Conservation (phyloP, 805 yeast species). For the Saccharomyces paradoxus region DNA sequence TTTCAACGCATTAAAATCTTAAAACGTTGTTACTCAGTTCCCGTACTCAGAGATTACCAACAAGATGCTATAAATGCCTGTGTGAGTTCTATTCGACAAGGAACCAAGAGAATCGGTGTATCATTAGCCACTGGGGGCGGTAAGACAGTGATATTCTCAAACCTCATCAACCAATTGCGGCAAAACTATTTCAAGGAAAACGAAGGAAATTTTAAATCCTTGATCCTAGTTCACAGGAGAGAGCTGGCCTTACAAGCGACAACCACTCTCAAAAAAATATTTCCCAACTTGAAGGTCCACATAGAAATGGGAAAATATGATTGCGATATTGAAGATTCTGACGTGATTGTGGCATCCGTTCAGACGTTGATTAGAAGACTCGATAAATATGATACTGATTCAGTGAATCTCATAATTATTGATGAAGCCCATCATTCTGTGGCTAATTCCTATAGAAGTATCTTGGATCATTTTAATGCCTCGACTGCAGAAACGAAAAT, state of each 20-base stretch:
- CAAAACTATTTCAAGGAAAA: not conserved
- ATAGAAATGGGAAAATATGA: constrained; percentile 59
- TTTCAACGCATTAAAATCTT: not conserved
- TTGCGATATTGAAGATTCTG: constrained; percentile 33
- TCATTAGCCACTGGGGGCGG: constrained; percentile 94
- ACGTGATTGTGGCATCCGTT: constrained; percentile 71
- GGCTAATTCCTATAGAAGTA: constrained; percentile 53
- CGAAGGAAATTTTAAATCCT: constrained; percentile 19
- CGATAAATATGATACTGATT: constrained; percentile 43
- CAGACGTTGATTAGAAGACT: constrained; percentile 51
- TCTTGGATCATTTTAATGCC: constrained; percentile 54
- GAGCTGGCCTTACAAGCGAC: constrained; percentile 73
- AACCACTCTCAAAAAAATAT: constrained; percentile 35
- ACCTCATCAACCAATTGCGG: constrained; percentile 37
- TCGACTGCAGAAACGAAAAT: constrained; percentile 34
- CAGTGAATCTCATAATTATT: constrained; percentile 59
- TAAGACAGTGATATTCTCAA: constrained; percentile 72
- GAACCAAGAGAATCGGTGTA: constrained; percentile 59
- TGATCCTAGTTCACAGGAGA: constrained; percentile 72
- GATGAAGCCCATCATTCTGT: constrained; percentile 94
- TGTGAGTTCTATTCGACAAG: constrained; percentile 37
- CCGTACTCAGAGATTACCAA: constrained; percentile 49
- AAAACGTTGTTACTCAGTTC: not conserved
- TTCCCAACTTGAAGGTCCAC: constrained; percentile 47
- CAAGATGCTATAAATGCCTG: constrained; percentile 57